Conservation (phyloP, 768 basidiomycete species). For the Lactifluus volemus region DNA sequence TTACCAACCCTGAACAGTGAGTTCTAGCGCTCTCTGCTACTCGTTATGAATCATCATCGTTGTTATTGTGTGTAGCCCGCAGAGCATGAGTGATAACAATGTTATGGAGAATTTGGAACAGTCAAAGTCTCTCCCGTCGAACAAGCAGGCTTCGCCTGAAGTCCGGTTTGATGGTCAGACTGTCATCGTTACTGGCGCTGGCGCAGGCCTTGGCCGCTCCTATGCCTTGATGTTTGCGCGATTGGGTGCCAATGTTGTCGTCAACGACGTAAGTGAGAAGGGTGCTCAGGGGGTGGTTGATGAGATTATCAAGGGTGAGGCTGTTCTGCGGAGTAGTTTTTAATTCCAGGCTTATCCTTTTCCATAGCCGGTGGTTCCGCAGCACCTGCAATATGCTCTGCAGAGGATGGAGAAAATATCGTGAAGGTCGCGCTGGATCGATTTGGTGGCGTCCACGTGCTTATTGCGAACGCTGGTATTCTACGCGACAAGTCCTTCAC, state of each 20-base stretch:
- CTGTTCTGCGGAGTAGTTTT: neutral
- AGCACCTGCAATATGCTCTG: conserved; percentile 70
- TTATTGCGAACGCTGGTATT: conserved; percentile 91
- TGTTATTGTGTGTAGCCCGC: conserved; percentile 41
- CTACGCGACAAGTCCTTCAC: conserved; percentile 89
- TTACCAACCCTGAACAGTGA: conserved; percentile 60
- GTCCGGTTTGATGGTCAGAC: conserved; percentile 87
- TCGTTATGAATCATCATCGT: conserved; percentile 5
- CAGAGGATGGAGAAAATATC: conserved; percentile 85
- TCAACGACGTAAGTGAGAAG: conserved; percentile 90
- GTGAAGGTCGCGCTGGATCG: conserved; percentile 80
- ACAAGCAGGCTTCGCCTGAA: conserved; percentile 56
- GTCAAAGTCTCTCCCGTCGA: conserved; percentile 55
- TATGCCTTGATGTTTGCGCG: conserved; percentile 89
- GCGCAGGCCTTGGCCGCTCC: conserved; percentile 85
- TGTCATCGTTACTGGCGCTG: conserved; percentile 90
- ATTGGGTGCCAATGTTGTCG: conserved; percentile 92
- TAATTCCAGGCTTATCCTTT: neutral
- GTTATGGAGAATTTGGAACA: conserved; percentile 50
- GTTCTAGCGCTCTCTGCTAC: conserved; percentile 22
- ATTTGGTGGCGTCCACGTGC: conserved; percentile 81
- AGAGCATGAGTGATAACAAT: conserved; percentile 54
- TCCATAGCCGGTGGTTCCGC: conserved; percentile 81
- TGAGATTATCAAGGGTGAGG: conserved; percentile 72
- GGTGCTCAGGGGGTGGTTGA: conserved; percentile 75